Evolutionary conservation across 2,329 filamentous ascomycete species (phyloP).

Genomic region (Sphaceloma murrayae): DNA sequence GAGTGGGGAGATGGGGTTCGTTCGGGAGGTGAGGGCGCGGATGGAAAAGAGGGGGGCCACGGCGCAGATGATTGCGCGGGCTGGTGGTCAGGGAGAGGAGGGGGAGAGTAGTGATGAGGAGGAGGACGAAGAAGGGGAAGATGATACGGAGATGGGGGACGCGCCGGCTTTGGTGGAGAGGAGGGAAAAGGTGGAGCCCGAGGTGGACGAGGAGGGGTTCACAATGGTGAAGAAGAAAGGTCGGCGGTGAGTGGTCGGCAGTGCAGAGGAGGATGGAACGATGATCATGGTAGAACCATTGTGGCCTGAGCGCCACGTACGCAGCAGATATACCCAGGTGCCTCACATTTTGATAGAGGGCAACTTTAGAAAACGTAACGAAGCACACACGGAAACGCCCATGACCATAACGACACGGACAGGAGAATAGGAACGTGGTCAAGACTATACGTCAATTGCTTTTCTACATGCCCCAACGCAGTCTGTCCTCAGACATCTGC

Average conservation of each 20-base stretch:
- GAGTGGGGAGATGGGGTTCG: constrained; percentile 53
- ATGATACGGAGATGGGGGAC: constrained; percentile 50
- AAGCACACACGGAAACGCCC: not conserved
- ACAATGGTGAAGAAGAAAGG: constrained; percentile 32
- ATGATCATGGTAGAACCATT: constrained; percentile 5
- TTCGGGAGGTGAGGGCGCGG: constrained; percentile 40
- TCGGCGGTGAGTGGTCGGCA: constrained; percentile 23
- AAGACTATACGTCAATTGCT: constrained; percentile 4
- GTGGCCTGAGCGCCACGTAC: too few relatives aligned
- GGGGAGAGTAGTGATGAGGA: constrained; percentile 48
- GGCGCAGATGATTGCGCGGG: constrained; percentile 28
- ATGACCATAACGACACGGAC: not conserved
- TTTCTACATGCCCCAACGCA: constrained; percentile 11
- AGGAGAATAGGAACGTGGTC: not conserved
- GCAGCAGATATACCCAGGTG: not conserved
- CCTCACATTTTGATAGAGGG: too few relatives aligned
- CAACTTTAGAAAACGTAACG: not conserved
- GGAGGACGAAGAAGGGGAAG: constrained; percentile 46
- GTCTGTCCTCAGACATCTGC: constrained; percentile 8
- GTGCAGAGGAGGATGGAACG: not conserved
- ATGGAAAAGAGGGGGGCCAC: constrained; percentile 35
- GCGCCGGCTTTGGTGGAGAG: constrained; percentile 51
- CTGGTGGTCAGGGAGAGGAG: constrained; percentile 48
- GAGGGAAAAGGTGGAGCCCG: constrained; percentile 55
- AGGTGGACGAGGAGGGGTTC: constrained; percentile 35